These are phyloP conservation scores for Erigeron philadelphicus DNA, from an alignment of 140 eudicot genomes.

Conservation along the genomic window DNA sequence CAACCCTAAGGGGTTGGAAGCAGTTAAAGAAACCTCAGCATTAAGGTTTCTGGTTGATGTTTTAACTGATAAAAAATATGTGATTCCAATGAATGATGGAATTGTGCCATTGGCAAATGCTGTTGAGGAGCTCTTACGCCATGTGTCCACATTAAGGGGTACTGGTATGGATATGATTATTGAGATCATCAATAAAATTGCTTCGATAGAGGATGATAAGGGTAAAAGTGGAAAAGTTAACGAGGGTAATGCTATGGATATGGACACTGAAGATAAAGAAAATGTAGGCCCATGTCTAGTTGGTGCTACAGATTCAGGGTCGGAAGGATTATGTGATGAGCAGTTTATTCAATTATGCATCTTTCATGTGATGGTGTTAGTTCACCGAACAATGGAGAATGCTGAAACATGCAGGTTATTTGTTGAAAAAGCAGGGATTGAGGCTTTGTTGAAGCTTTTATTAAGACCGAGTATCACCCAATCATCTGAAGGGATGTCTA, in stretches of 20 bases:
- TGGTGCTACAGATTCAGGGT: constrained; percentile 38
- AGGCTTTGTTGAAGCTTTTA: constrained; percentile 75
- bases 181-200: constrained; percentile 62
- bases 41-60: constrained; percentile 68
- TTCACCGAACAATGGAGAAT: constrained; percentile 94
- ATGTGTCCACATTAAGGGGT: constrained; percentile 70
- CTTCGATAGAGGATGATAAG: constrained; percentile 48
- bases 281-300: constrained; percentile 40
- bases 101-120: constrained; percentile 94
- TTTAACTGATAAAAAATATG: constrained; percentile 69
- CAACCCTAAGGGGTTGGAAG: constrained; percentile 80
- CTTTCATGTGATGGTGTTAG: constrained; percentile 90
- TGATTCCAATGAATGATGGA: constrained; percentile 78
- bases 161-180: constrained; percentile 80
- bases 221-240: constrained; percentile 39
- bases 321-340: constrained; percentile 57
- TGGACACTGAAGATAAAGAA: constrained; percentile 71
- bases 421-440: constrained; percentile 86
- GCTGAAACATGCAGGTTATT: constrained; percentile 90
- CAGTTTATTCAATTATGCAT: constrained; percentile 73
- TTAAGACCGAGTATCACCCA: constrained; percentile 76
- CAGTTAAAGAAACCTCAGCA: constrained; percentile 73
- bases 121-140: constrained; percentile 94
- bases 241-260: constrained; percentile 59
- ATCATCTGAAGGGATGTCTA: constrained; percentile 95